Percentiles rank a stretch among this genome's conserved stretches.
Conservation (phyloP, 768 basidiomycete species). For the Lactifluus piperatus region DNA sequence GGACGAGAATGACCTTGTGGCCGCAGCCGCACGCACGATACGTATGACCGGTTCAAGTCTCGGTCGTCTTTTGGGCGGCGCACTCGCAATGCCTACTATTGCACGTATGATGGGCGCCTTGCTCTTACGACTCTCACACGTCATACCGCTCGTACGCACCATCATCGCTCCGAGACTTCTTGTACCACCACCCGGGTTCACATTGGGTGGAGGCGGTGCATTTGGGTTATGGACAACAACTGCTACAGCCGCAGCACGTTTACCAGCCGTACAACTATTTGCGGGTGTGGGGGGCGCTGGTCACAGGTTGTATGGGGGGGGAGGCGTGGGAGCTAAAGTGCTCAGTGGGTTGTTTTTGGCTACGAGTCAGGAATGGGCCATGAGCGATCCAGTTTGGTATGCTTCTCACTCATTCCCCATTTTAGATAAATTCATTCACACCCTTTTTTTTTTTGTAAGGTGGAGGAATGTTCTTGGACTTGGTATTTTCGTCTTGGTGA, state of each 20-base stretch:
- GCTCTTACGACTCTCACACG: slow-evolving; percentile 45
- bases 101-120: slow-evolving; percentile 56
- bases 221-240: neutral
- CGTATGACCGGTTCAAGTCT: slow-evolving; percentile 49
- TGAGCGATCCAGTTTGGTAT: slow-evolving; percentile 68
- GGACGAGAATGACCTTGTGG: slow-evolving; percentile 28
- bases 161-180: slow-evolving; percentile 22
- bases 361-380: slow-evolving; percentile 53
- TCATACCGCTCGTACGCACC: slow-evolving; percentile 30
- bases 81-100: slow-evolving; percentile 58
- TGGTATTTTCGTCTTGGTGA: slow-evolving; percentile 58
- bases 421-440: neutral
- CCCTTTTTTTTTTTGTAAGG: slow-evolving; percentile 23
- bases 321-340: slow-evolving; percentile 20
- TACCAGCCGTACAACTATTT: neutral
- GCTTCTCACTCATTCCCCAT: neutral
- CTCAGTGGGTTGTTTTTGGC: slow-evolving; percentile 33
- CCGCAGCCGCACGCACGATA: slow-evolving; percentile 50
- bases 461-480: slow-evolving; percentile 66
- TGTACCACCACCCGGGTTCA: no score
- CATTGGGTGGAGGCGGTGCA: no score
- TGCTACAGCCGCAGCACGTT: no score
- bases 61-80: slow-evolving; percentile 61
- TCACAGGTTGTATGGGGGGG: neutral
- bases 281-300: neutral